A percentile compares a stretch with the other conserved stretches of the same genome.
Conservation (phyloP, 2,329 filamentous ascomycete species). For the Penicillium polonicum region DNA sequence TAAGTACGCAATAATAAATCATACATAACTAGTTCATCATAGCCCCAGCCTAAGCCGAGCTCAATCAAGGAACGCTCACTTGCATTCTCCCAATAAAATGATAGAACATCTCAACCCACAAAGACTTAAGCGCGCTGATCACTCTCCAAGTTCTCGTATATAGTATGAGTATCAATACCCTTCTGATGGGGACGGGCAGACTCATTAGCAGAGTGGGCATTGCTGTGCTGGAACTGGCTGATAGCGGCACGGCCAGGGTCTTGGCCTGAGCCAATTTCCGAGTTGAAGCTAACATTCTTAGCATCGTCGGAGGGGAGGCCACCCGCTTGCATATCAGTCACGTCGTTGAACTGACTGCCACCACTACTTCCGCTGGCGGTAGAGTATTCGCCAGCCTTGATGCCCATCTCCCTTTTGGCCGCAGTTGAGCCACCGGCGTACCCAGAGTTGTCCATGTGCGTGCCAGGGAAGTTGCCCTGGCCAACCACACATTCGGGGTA, state of each 20-base stretch:
- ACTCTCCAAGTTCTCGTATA: constrained; percentile 26
- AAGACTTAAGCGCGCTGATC: constrained; percentile 32
- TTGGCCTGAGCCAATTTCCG: constrained; percentile 54
- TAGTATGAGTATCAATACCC: constrained; percentile 23
- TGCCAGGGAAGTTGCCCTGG: constrained; percentile 41
- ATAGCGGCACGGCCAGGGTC: constrained; percentile 56
- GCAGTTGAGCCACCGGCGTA: constrained; percentile 37
- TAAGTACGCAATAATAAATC: constrained; percentile 4
- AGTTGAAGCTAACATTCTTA: constrained; percentile 52
- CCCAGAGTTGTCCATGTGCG: constrained; percentile 34
- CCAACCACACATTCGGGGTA: constrained; percentile 42
- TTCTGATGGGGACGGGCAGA: constrained; percentile 29
- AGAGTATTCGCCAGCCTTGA: constrained; percentile 24
- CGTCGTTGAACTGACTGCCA: constrained; percentile 23
- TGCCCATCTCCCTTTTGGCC: constrained; percentile 33
- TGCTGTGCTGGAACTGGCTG: constrained; percentile 34
- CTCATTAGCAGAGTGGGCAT: constrained; percentile 30
- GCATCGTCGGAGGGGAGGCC: constrained; percentile 41
- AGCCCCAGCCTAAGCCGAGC: constrained; percentile 1
- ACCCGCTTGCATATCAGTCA: constrained; percentile 37
- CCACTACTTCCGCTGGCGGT: constrained; percentile 31
- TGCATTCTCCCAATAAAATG: constrained; percentile 3
- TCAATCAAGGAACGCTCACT: constrained; percentile 11
- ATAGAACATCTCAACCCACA: background rate
- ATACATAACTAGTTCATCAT: constrained; percentile 7